Evolutionary conservation across 352 stramenopile species (phyloP).

Genomic region (Globisporangium solare): DNA sequence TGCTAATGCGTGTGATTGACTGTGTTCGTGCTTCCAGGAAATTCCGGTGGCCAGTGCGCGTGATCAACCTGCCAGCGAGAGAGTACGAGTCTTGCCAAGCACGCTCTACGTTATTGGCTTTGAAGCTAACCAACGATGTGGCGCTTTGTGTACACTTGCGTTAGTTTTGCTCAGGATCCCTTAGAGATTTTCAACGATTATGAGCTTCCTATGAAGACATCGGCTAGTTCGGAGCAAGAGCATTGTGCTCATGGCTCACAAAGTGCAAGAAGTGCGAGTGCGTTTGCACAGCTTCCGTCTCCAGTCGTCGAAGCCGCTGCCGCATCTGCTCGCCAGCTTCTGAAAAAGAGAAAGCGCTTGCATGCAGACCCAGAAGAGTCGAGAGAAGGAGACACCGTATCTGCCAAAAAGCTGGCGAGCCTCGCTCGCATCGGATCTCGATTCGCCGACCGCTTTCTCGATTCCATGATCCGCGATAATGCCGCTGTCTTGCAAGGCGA

Average conservation of each 20-base stretch:
- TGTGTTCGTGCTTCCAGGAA: constrained; percentile 34
- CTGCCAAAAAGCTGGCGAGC: constrained; percentile 20
- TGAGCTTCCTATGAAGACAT: constrained; percentile 19
- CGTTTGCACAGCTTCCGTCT: constrained; percentile 35
- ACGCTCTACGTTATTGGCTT: not conserved
- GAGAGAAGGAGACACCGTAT: constrained; percentile 1
- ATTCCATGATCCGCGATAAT: constrained; percentile 41
- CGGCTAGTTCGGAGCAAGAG: not conserved
- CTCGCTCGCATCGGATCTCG: constrained; percentile 24
- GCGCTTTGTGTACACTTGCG: not conserved
- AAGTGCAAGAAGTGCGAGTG: constrained; percentile 10
- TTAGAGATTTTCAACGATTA: constrained; percentile 47
- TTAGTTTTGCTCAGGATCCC: constrained; percentile 45
- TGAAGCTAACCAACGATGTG: constrained; percentile 1
- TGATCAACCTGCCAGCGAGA: constrained; percentile 52
- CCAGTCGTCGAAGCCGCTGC: constrained; percentile 36
- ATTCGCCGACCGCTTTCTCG: constrained; percentile 41
- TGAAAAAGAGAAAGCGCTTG: constrained; percentile 38
- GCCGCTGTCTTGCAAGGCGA: constrained; percentile 39
- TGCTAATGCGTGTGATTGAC: not conserved
- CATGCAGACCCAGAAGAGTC: constrained; percentile 3
- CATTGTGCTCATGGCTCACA: not conserved
- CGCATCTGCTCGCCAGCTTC: constrained; percentile 18
- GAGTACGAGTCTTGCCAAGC: constrained; percentile 29
- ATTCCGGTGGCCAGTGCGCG: constrained; percentile 68